Base-by-base conservation (phyloP, 805 yeast species). In the Hanseniaspora guilliermondii region DNA sequence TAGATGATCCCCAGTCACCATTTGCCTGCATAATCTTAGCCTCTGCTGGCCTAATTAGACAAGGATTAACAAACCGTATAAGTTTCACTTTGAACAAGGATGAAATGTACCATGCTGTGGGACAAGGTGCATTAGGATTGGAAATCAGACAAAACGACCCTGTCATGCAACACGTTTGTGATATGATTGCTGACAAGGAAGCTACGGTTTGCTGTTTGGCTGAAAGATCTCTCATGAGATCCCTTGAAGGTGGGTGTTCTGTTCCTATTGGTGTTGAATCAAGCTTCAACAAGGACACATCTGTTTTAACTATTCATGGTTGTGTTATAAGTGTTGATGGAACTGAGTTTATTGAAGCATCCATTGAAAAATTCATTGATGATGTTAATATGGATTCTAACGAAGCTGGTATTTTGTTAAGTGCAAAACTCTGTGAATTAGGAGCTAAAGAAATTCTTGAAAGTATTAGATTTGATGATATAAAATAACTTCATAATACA, bases 101-200 rank as follows among this genome's bases (percentile, higher is more conserved):
- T 35, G 85, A 83, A 54, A 86, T 91, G 95, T 84, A 81, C 65
- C 86, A 91, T 65, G 96, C 98, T 0, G 96, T 93, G 46, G 98
- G 98, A n/a, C 98, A 93, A 71, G 98, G 98, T 59, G 97, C 97
- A 0, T 70, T 93, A 45, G 98, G 97, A 19, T 72, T 93, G 27
- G 98, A 93, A 70, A 86, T 91, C 60, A 77, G 94, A 61, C 76
- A 76, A 56, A 77, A 75, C 56, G 96, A 93, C 67, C 63, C 67
- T 6, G 70, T 72, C 49, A 77, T 85, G 68, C 71, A 71, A 60
- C 68, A 74, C 54, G 73, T 89, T 19, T 76, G 94, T 60, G 67
- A 74, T 17, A 73, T 77, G 56, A 78, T 91, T 57, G 82, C 82
- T 60, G 82, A 88, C 66, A 66, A 70, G 42, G 74, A 78, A 6